A percentile compares a stretch with the other conserved stretches of the same genome.
Conservation (phyloP, 768 basidiomycete species). For the Agrocybe praecox region DNA sequence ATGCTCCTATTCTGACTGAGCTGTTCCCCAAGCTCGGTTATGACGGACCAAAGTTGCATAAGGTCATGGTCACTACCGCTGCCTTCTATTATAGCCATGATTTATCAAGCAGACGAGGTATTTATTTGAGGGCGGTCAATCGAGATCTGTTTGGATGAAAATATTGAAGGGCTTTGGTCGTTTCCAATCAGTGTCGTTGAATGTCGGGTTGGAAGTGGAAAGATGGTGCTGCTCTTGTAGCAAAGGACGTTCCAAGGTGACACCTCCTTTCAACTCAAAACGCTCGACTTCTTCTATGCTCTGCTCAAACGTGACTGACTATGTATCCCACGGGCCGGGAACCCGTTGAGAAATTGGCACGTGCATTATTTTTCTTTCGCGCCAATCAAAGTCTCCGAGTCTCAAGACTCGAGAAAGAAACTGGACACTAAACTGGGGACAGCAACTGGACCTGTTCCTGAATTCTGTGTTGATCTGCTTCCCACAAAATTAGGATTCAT, state of each 20-base stretch:
- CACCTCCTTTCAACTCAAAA: too few species aligned
- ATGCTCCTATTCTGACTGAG: slow-evolving; percentile 76
- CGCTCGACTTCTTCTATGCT: too few species aligned
- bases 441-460: too few species aligned
- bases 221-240: too few species aligned
- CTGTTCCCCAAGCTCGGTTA: slow-evolving; percentile 84
- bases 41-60: slow-evolving; percentile 62
- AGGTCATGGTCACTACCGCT: slow-evolving; percentile 61
- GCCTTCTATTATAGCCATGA: slow-evolving; percentile 38
- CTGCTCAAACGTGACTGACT: not conserved
- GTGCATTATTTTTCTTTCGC: slow-evolving; percentile 8
- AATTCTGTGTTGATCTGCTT: not conserved
- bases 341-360: not conserved
- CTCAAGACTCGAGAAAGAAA: not conserved
- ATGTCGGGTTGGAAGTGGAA: not conserved
- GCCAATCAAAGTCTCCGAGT: too few species aligned
- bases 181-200: not conserved
- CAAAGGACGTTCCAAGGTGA: too few species aligned
- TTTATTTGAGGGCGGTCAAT: not conserved
- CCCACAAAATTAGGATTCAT: not conserved
- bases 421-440: too few species aligned
- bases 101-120: not conserved
- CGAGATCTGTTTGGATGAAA: not conserved
- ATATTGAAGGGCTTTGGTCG: not conserved
- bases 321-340: not conserved